phyloP scores from a whole-genome alignment of 2,329 filamentous ascomycete genomes.

The Colletotrichum melonis region DNA sequence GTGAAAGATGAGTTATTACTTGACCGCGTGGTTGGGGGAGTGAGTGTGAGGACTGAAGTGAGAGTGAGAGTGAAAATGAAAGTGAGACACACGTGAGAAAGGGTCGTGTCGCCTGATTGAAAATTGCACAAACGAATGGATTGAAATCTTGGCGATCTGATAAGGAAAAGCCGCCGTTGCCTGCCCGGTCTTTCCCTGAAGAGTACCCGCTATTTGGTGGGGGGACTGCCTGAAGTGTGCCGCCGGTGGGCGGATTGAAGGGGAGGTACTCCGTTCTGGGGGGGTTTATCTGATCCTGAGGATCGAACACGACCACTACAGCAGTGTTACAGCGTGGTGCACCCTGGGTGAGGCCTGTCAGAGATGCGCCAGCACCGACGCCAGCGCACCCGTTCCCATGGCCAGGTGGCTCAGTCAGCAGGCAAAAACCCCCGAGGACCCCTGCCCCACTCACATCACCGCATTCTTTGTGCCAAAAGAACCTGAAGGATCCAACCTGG shows the following conservation, averaged over 20 bases:
- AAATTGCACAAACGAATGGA: constrained; percentile 3
- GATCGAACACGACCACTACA: neutral
- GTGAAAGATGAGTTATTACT: neutral
- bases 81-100: constrained; percentile 24
- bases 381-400: neutral
- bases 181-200: neutral
- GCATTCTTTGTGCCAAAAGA: neutral
- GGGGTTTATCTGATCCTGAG: constrained; percentile 4
- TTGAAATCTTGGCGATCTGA: constrained; percentile 27
- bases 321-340: neutral
- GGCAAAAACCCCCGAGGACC: neutral
- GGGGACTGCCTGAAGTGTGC: neutral
- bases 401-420: neutral
- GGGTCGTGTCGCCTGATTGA: constrained; percentile 17
- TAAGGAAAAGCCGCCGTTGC: constrained; percentile 27
- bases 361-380: neutral
- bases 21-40: too few species aligned
- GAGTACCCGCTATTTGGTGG: neutral
- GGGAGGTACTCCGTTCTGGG: too few species aligned
- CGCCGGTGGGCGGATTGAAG: neutral
- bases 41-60: neutral
- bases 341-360: neutral
- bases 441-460: neutral
- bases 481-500: neutral
- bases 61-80: neutral